Base-by-base conservation (phyloP, 768 basidiomycete genomes). In the Auriscalpium orientale region DNA sequence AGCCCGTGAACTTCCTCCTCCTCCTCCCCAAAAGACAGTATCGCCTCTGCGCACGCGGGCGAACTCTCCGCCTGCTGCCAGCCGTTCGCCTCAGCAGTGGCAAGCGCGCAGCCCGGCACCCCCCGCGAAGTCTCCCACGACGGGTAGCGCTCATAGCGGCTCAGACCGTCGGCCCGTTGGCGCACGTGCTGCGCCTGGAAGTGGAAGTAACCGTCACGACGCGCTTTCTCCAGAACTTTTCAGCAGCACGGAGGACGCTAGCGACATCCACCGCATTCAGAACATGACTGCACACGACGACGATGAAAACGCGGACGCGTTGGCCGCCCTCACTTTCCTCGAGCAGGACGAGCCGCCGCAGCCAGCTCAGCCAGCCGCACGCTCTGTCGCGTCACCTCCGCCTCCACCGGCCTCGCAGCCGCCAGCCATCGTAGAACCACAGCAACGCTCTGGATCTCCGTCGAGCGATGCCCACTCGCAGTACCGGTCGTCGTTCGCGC, bases 401-500 rank as follows among this genome's bases (percentile, higher is more conserved):
- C 62, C 75, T 9, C 69, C 61, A 34, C 57, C 70, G 4, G 40
- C 45, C 2, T 48, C 57, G 58, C 65, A 40, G 59, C 65, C 66
- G 49, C 67, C 68, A 10, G 57, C 67, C 11, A 61, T 65, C 36
- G 55, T 60, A 16, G 64, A 66, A 51, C 66, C 70, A 1, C 59
- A 61, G 37, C 58, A 60, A 37, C 69, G 66, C 3, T 68, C 68
- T 21, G 62, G 64, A 20, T 53, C 62, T 16, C 61, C 68, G 21
- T 54, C 56, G 10, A 51, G 60, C 21, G 63, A 63, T 18, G 64
- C 56, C 16, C 54, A 57, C 9, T 53, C 70, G 1, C 79, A 81
- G 53, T 88, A 79, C 72, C 84, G 83, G 53, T 95, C 93, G 0
- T 93, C 95, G 4, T 98, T 98, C 67, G 89, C 92, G 0, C 86